Base-by-base conservation (phyloP, 208 protist genomes). In the Leishmania amazonensis region DNA sequence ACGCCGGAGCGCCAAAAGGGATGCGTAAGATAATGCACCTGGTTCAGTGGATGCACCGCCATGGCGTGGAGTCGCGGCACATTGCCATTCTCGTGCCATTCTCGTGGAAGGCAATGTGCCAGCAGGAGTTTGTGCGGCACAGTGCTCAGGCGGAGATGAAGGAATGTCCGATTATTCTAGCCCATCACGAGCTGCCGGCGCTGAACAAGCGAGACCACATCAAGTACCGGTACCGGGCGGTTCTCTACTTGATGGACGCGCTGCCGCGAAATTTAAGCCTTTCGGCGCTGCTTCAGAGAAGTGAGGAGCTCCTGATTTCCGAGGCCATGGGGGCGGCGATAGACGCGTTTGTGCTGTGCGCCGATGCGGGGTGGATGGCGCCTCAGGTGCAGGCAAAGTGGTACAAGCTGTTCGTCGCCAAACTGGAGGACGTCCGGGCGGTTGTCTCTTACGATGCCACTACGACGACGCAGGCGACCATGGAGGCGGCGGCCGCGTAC, bases 101-200 rank as follows among this genome's bases (percentile, higher is more conserved):
- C n/a, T 82, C 86, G 49, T 88, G 84, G 88, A 91, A 90, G 81
- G 70, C 72, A 3, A 82, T 87, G 58, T 84, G 91, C 76, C 87
- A 87, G 75, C 58, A 74, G 15, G 85, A 87, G 80, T 78, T 91
- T 31, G 45, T 81, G 42, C 74, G 68, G 31, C 78, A 85, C 45
- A 87, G 76, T n/a, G 53, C n/a, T 31, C 70, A 76, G 38, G 53
- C 47, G 71, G 47, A 85, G 64, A 67, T 85, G 60, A 64, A 77
- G 60, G 74, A 75, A 47, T 67, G 85, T 19, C 90, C 94, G 3
- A 86, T 82, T 11, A 54, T 97, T 1, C 78, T 97, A 4, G 90
- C 88, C n/a, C 91, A 92, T 53, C 91, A 97, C 83, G 94, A 97
- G 62, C 81, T 97, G 60, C 87, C 87, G 0, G 90, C 90, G 15